Conservation (phyloP, 805 yeast genomes). For the Metschnikowia baotianmanensis region DNA sequence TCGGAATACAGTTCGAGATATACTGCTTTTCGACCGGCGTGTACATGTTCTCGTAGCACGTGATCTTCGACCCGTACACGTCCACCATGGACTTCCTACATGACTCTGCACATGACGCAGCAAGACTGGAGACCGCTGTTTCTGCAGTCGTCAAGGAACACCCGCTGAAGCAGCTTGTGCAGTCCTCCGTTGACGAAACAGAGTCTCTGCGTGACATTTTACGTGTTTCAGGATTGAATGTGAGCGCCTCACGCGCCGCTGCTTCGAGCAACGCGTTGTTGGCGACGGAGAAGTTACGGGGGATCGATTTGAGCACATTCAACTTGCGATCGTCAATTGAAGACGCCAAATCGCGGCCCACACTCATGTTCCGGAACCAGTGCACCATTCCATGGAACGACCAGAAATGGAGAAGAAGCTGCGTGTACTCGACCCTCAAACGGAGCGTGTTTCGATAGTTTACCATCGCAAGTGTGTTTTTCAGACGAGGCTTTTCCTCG, state of each 20-base stretch:
- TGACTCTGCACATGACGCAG: background rate
- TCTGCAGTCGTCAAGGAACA: conserved; percentile 1
- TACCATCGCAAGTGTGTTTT: conserved; percentile 8
- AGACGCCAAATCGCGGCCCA: conserved; percentile 35
- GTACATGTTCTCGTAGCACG: conserved; percentile 17
- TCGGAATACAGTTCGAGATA: conserved; percentile 38
- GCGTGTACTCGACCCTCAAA: conserved; percentile 38
- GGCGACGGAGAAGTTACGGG: conserved; percentile 13
- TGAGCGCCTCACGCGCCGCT: conserved; percentile 11
- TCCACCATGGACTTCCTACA: conserved; percentile 5
- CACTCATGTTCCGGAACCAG: conserved; percentile 36
- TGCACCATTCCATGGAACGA: conserved; percentile 37
- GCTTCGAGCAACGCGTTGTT: conserved; percentile 15
- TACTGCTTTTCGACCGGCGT: conserved; percentile 33
- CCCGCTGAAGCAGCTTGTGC: conserved; percentile 12
- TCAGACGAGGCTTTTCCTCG: conserved; percentile 18
- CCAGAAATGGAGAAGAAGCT: conserved; percentile 41
- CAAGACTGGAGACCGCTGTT: conserved; percentile 3
- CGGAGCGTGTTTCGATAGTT: conserved; percentile 36
- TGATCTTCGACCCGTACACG: conserved; percentile 13
- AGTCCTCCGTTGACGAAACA: conserved; percentile 4
- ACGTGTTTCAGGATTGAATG: conserved; percentile 4
- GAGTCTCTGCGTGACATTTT: conserved; percentile 6
- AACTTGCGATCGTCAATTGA: conserved; percentile 29
- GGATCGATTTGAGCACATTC: conserved; percentile 24